Conservation (phyloP, 768 basidiomycete genomes). For the Filobasidium wieringae region DNA sequence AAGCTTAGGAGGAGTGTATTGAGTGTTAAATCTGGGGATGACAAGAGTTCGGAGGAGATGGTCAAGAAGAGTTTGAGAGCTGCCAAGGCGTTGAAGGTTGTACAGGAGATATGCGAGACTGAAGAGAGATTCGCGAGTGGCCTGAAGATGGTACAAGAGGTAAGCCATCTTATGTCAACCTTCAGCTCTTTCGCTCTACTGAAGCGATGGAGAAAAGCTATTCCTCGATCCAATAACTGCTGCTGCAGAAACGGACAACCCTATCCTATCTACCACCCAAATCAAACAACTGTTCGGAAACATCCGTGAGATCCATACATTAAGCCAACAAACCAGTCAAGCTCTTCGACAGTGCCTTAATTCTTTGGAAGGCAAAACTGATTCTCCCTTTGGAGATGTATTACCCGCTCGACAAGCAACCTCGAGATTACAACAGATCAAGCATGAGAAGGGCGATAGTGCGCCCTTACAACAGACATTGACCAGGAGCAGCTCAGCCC, state of each 20-base stretch:
- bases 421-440: too few species aligned
- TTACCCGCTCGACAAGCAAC: too few species aligned
- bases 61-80: not conserved
- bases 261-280: not conserved
- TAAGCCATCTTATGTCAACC: not conserved
- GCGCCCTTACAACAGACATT: not conserved
- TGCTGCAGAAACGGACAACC: not conserved
- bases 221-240: not conserved
- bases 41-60: not conserved
- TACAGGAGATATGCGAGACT: not conserved
- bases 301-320: not conserved
- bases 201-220: not conserved
- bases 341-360: not conserved
- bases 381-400: too few species aligned
- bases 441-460: too few species aligned
- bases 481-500: not conserved
- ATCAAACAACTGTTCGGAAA: conserved; percentile 1
- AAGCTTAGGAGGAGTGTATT: not conserved
- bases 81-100: not conserved
- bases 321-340: not conserved
- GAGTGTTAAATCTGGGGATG: too few species aligned
- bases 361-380: too few species aligned
- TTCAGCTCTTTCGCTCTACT: not conserved
- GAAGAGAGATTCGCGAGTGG: not conserved
- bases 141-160: not conserved